These are phyloP conservation scores for Scleromitrula shiraiana DNA, from an alignment of 2,329 filamentous ascomycete genomes.

Conservation along the genomic window DNA sequence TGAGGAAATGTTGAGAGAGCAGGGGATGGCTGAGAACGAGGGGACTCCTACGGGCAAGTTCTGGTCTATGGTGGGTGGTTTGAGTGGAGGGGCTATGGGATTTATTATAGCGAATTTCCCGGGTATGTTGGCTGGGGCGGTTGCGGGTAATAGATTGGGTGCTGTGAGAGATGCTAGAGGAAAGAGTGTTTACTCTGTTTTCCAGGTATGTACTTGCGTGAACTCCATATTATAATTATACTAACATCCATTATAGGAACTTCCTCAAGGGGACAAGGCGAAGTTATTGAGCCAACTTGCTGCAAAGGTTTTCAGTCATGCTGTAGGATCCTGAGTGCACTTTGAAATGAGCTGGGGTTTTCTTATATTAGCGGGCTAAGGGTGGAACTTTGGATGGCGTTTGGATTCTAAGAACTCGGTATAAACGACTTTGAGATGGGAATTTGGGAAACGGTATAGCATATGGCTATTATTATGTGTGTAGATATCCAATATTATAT, in stretches of 20 bases:
- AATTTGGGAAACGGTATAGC: not conserved
- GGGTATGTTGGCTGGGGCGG: conserved; percentile 79
- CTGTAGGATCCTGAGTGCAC: conserved; percentile 41
- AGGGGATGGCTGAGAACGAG: conserved; percentile 69
- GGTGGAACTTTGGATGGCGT: not conserved
- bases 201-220: conserved; percentile 2
- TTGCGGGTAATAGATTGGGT: conserved; percentile 87
- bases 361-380: not conserved
- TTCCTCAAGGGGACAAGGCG: conserved; percentile 76
- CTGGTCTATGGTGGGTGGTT: conserved; percentile 77
- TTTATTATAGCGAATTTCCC: conserved; percentile 94
- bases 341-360: not conserved
- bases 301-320: conserved; percentile 55
- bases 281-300: conserved; percentile 77
- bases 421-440: not conserved
- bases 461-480: not conserved
- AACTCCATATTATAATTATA: not conserved
- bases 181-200: conserved; percentile 92
- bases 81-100: conserved; percentile 82
- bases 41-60: conserved; percentile 63
- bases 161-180: conserved; percentile 82
- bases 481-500: not conserved
- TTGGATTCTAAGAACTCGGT: not conserved
- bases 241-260: conserved; percentile 35
- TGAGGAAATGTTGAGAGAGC: conserved; percentile 82